Evolutionary conservation across 2,329 filamentous ascomycete genomes (phyloP).

Genomic region (Aureobasidium zeae): DNA sequence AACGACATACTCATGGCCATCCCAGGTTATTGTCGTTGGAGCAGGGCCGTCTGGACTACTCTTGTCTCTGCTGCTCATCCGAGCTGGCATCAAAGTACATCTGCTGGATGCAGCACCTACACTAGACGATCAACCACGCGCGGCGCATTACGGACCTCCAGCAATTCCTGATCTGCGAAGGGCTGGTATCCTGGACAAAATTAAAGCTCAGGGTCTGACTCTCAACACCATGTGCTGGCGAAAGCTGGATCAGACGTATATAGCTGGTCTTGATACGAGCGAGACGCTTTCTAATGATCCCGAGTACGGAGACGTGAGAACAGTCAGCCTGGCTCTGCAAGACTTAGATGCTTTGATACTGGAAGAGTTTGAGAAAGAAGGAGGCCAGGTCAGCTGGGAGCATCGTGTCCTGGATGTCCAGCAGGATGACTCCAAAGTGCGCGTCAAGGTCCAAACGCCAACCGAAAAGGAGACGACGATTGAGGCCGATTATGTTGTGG

Average conservation of each 20-base stretch:
- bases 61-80: constrained; percentile 31
- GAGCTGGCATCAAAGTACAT: constrained; percentile 27
- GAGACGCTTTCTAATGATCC: constrained; percentile 21
- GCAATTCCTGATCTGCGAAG: constrained; percentile 32
- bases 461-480: constrained; percentile 17
- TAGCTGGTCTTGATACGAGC: constrained; percentile 23
- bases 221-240: constrained; percentile 25
- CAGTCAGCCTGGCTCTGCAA: constrained; percentile 22
- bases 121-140: constrained; percentile 30
- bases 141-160: constrained; percentile 36
- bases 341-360: constrained; percentile 23
- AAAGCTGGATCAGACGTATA: constrained; percentile 22
- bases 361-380: constrained; percentile 18
- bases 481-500: constrained; percentile 20
- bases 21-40: constrained; percentile 30
- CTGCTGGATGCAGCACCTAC: constrained; percentile 26
- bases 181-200: constrained; percentile 30
- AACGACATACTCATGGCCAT: neutral
- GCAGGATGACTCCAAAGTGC: constrained; percentile 23
- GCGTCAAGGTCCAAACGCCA: constrained; percentile 22
- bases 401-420: constrained; percentile 22
- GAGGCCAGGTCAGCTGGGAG: constrained; percentile 22
- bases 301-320: constrained; percentile 11
- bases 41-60: constrained; percentile 36
- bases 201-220: constrained; percentile 22